Base-by-base conservation (phyloP, 352 stramenopile species). In the Phytopythium delawarense region DNA sequence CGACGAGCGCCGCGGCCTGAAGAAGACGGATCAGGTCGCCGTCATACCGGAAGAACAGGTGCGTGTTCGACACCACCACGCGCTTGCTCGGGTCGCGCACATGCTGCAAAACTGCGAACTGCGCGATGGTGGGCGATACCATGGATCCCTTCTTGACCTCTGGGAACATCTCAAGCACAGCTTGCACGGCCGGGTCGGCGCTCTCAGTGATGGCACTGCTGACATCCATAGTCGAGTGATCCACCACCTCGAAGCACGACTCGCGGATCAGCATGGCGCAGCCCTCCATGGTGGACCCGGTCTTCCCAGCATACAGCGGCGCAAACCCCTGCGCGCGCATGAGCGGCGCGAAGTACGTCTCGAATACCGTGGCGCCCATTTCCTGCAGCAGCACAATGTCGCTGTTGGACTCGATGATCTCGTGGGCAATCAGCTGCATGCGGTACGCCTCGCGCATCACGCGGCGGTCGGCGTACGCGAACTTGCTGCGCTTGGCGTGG, bases 341-440 rank as follows among this genome's bases (percentile, higher is more conserved):
- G 67, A 90, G 77, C 3, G 81, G 81, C 9, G 69, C 57, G 35
- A 92, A 92, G 63, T 87, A 88, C 32, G 45, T 56, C 12, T 75
- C 60, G 57, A 74, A 92, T 16, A 81, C 68, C 28, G 71, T 52
- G 45, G 79, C 71, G 11, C 85, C 85, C 76, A 92, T 89, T 64
- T 94, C 85, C 65, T 94, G 85, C 7, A 89, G 53, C 62, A 80
- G 91, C 15, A 92, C 69, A 30, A 94, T 62, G 55, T 92, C 79
- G 46, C 74, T 72, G 42, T 81, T 74, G 8, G 69, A 74, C 45
- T 92, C 81, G 30, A 80, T 63, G 25, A 94, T 86, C 64, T 94
- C 85, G 42, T 89, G 75, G 23, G 80, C 74, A 52, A 91, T 71
- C 8, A 94, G 72, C 40, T 90, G 85, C 64, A 94, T 87, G 56